Evolutionary conservation across 768 basidiomycete species (phyloP), one percentile per base, ranked within the genome.

Genomic region (Candolleomyces eurysporus): DNA sequence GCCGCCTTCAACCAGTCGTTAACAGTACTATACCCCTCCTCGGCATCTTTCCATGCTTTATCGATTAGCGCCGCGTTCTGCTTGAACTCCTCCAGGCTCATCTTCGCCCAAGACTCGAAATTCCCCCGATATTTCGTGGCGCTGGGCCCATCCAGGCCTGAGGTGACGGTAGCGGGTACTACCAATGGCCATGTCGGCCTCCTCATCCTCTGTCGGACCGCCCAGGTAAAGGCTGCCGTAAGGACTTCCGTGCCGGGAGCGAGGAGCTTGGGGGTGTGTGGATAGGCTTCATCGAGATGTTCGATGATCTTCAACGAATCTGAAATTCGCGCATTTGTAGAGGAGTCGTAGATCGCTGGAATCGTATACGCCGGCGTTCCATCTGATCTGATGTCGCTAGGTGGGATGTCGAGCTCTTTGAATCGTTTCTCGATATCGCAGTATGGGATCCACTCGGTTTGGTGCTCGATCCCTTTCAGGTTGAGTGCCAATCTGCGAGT

Each of bases 231-330:
- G 2, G 73, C 74, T 1, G 61, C 65, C 26, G 75, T 62, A 30
- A 81, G 48, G 66, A 69, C 69, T 56, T 66, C 67, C 0, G 74
- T 73, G 19, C 74, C 73, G 7, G 59, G 43, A 0, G 73, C 75
- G 53, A 79, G 48, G 5, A 80, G 68, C 8, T 58, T 58, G 2
- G 73, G 76, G 0, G 73, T 72, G 45, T 72, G 65, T 0, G 79
- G 77, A 68, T 79, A 83, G 2, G 69, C 66, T 4, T 73, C 68
- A 54, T 82, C 82, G 57, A 82, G 71, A 66, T 83, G 81, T 13
- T 73, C 61, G 0, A 74, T 78, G 57, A 83, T 82, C 53, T 59
- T 64, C 26, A 69, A 57, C 0, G 80, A 79, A 19, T 83, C 78
- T 10, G 72, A 58, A 36, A 81, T 48, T 8, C 66, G 52, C 0